These are phyloP conservation scores for Acanthamoeba lenticulata DNA, from an alignment of 208 protist species.

Conservation along the genomic window DNA sequence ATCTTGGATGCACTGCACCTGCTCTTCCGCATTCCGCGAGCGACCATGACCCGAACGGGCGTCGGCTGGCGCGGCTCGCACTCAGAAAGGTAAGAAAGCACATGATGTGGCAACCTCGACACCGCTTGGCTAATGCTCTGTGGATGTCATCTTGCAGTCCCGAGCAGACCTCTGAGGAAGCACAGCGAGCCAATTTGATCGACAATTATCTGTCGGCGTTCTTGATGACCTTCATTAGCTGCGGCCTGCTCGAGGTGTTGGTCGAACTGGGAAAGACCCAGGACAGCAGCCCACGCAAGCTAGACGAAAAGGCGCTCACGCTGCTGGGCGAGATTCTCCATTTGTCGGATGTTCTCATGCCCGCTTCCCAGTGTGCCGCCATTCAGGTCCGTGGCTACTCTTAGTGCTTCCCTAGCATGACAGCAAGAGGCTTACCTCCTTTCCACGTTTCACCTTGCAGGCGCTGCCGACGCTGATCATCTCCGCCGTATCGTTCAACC, in stretches of 20 bases:
- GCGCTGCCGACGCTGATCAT: conserved; percentile 37
- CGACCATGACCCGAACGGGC: conserved; percentile 54
- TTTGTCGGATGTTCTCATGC: conserved; percentile 73
- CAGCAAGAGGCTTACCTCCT: not conserved
- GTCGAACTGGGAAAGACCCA: conserved; percentile 69
- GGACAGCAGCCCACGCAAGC: not conserved
- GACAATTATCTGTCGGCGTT: conserved; percentile 77
- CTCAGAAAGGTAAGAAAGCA: conserved; percentile 48
- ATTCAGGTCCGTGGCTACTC: not conserved
- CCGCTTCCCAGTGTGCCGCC: conserved; percentile 76
- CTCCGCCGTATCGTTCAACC: conserved; percentile 37
- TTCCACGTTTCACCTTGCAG: not conserved
- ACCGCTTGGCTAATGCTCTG: not conserved
- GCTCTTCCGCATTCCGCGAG: conserved; percentile 72
- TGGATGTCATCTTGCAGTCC: no score
- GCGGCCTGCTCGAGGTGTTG: conserved; percentile 74
- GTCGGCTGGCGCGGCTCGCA: not conserved
- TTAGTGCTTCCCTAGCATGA: no score
- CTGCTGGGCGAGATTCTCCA: conserved; percentile 76
- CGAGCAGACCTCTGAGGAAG: not conserved
- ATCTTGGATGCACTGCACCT: conserved; percentile 76
- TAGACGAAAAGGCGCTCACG: conserved; percentile 67
- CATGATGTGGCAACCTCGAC: not conserved
- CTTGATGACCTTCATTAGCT: conserved; percentile 74
- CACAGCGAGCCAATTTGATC: not conserved